Conservation (phyloP, 2,329 filamentous ascomycete genomes). For the Neophaeococcomyces aloes region DNA sequence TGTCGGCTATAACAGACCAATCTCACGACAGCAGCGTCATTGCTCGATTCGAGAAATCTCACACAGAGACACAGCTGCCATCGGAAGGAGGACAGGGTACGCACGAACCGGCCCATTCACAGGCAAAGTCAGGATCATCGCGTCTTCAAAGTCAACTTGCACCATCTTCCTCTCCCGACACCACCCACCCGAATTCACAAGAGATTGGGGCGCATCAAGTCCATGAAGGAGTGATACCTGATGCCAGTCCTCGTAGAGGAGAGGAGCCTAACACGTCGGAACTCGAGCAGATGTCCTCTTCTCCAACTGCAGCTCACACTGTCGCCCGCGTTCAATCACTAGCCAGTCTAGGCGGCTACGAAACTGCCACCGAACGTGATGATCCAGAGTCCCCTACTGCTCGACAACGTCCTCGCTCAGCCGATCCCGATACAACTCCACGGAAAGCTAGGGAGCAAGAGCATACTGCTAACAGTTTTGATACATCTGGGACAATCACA, state of each 20-base stretch:
- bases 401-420: conserved; percentile 2
- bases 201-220: not conserved
- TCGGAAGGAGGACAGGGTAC: not conserved
- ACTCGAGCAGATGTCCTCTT: conserved; percentile 34
- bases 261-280: conserved; percentile 28
- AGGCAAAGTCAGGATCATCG: conserved; percentile 2
- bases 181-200: too few species aligned
- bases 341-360: conserved; percentile 24
- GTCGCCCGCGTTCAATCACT: conserved; percentile 30
- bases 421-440: conserved; percentile 8
- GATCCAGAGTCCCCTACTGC: conserved; percentile 8
- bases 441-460: conserved; percentile 1
- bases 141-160: conserved; percentile 1
- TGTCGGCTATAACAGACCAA: conserved; percentile 31
- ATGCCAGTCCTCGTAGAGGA: conserved; percentile 13
- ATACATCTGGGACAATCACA: not conserved
- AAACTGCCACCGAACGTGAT: conserved; percentile 22
- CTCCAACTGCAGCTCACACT: conserved; percentile 35
- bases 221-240: not conserved
- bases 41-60: conserved; percentile 2
- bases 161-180: too few species aligned
- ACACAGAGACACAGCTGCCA: not conserved
- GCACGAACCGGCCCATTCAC: not conserved
- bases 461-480: not conserved
- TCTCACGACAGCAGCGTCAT: conserved; percentile 20